Percentiles rank a stretch among this genome's conserved stretches.
phyloP scores from a whole-genome alignment of 495 filamentous ascomycete species.

The Hypomontagnella submonticulosa region DNA sequence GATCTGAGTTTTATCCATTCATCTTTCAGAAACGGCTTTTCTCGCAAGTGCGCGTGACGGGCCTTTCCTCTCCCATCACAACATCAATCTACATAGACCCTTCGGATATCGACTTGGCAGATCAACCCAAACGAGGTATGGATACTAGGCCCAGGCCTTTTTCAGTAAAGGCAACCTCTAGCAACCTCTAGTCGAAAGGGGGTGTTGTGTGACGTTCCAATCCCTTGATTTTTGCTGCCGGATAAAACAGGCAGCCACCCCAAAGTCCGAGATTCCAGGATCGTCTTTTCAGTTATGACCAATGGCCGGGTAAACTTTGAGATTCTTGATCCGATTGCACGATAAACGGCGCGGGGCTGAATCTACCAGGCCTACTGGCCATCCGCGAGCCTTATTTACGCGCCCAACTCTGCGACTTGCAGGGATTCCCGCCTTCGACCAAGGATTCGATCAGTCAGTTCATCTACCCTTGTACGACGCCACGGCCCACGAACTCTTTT shows the following conservation, averaged over 20 bases:
- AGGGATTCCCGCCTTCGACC: conserved; percentile 52
- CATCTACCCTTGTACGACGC: conserved; percentile 37
- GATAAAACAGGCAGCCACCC: conserved; percentile 34
- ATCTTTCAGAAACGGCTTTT: conserved; percentile 44
- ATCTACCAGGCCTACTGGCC: conserved; percentile 46
- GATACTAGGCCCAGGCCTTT: conserved; percentile 23
- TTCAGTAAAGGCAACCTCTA: conserved; percentile 26
- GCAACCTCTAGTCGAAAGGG: conserved; percentile 29
- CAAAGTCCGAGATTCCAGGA: conserved; percentile 42
- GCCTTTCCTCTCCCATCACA: conserved; percentile 35
- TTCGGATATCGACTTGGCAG: conserved; percentile 39
- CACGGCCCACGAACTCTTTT: conserved; percentile 40
- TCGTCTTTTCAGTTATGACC: conserved; percentile 40
- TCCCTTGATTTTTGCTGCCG: conserved; percentile 29
- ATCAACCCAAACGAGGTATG: conserved; percentile 14
- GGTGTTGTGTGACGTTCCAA: conserved; percentile 32
- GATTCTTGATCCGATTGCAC: conserved; percentile 58
- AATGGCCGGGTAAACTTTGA: conserved; percentile 52
- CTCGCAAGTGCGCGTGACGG: conserved; percentile 53
- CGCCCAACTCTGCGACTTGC: conserved; percentile 55
- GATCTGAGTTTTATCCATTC: conserved; percentile 50
- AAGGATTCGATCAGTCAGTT: conserved; percentile 42
- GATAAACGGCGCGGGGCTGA: conserved; percentile 50
- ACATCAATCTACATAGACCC: conserved; percentile 29
- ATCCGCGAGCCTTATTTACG: conserved; percentile 61